Conservation (phyloP, 345 rosid species). For the Geranium brycei region DNA sequence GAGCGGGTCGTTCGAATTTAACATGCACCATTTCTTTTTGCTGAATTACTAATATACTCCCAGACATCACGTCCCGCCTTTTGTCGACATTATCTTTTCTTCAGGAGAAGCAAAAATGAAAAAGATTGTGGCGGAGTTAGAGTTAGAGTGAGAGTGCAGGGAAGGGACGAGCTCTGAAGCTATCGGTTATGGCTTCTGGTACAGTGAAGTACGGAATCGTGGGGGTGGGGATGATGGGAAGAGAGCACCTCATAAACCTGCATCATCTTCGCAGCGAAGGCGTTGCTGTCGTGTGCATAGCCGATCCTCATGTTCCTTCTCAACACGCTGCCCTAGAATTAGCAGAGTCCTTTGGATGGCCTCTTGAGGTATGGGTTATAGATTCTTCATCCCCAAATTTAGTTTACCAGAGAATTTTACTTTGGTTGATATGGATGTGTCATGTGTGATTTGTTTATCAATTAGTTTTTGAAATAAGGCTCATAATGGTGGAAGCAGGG, state of each 20-base stretch:
- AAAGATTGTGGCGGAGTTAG: too few relatives aligned
- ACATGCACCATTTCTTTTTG: too few relatives aligned
- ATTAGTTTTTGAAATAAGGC: too few relatives aligned
- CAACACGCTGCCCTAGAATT: conserved; percentile 45
- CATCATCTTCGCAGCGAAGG: conserved; percentile 61
- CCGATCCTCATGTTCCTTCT: conserved; percentile 77
- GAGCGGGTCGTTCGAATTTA: too few relatives aligned
- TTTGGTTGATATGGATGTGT: background rate
- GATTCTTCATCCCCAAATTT: background rate
- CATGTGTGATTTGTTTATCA: background rate
- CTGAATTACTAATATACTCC: too few relatives aligned
- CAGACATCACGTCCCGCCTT: too few relatives aligned
- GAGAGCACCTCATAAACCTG: conserved; percentile 82
- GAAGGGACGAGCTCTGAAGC: background rate
- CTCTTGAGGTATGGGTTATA: conserved; percentile 33
- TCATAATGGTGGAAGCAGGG: background rate
- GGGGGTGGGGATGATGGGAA: conserved; percentile 97
- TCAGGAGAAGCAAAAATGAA: too few relatives aligned
- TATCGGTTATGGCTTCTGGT: conserved; percentile 10
- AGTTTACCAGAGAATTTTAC: background rate
- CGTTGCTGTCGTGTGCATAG: conserved; percentile 51
- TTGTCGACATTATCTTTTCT: too few relatives aligned
- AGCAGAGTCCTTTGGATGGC: conserved; percentile 52
- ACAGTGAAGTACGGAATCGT: conserved; percentile 57
- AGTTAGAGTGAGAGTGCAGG: too few relatives aligned